Evolutionary conservation across 2,329 filamentous ascomycete genomes (phyloP).

Genomic region (Ophiostoma himal-ulmi): DNA sequence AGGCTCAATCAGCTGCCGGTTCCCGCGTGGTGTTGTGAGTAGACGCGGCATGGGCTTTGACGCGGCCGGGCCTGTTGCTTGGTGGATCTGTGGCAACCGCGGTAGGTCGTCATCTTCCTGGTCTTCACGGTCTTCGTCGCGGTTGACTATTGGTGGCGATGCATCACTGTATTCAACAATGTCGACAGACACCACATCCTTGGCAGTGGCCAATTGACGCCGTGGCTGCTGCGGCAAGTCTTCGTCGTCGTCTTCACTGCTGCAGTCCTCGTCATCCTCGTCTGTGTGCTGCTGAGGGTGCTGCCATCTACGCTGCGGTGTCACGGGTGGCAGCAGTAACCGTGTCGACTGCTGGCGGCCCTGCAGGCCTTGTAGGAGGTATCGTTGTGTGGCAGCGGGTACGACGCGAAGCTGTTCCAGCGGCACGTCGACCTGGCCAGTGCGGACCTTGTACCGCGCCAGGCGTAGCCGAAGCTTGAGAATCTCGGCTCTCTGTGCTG

Average conservation of each 20-base stretch:
- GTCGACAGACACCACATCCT: constrained; percentile 15
- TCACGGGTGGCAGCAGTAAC: constrained; percentile 5
- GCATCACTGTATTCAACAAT: constrained; percentile 23
- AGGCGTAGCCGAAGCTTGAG: constrained; percentile 63
- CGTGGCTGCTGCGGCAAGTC: constrained; percentile 20
- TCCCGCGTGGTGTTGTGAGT: constrained; percentile 19
- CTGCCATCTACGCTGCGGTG: constrained; percentile 11
- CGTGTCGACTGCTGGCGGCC: constrained; percentile 7
- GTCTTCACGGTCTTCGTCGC: constrained; percentile 6
- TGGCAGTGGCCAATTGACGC: constrained; percentile 4
- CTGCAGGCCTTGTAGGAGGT: constrained; percentile 7
- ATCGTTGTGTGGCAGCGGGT: constrained; percentile 25
- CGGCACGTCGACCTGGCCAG: constrained; percentile 62
- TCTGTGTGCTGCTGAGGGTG: neutral
- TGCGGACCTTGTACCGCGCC: constrained; percentile 69
- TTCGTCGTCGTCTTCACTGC: constrained; percentile 1
- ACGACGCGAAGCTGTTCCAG: constrained; percentile 52
- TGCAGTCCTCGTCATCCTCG: constrained; percentile 9
- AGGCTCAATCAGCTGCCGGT: constrained; percentile 18
- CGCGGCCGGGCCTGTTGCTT: constrained; percentile 5
- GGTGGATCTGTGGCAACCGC: constrained; percentile 17
- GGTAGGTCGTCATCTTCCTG: constrained; percentile 12
- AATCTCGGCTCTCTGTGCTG: constrained; percentile 54
- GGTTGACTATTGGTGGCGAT: constrained; percentile 15
- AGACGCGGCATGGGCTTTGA: neutral